Conservation (phyloP, 139 green algal genomes). For the Raphidocelis subcapitata region DNA sequence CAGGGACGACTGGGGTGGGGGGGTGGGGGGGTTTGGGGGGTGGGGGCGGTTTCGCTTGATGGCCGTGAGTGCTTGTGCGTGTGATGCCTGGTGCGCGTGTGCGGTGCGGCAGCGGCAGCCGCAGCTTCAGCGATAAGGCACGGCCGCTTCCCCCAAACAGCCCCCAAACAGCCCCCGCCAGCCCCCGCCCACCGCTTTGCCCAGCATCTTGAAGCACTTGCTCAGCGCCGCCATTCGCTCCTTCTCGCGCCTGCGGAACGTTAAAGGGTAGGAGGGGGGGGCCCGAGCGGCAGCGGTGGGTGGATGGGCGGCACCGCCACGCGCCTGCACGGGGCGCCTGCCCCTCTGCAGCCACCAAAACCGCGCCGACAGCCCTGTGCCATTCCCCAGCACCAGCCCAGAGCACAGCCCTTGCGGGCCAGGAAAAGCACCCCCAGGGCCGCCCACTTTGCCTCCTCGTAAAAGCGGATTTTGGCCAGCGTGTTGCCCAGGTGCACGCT, state of each 20-base stretch:
- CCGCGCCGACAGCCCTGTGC: no score
- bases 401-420: neutral
- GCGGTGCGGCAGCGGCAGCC: no score
- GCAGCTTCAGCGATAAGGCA: no score
- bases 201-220: conserved; percentile 53
- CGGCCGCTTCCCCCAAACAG: no score
- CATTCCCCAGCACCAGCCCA: no score
- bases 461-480: conserved; percentile 55
- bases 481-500: conserved; percentile 66
- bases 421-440: neutral
- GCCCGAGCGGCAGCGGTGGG: no score
- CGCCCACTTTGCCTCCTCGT: conserved; percentile 51
- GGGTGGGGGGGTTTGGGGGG: neutral
- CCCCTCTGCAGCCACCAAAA: no score
- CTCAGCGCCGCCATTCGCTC: conserved; percentile 48
- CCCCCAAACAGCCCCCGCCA: no score
- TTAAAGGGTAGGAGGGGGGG: neutral
- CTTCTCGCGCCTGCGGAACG: conserved; percentile 46
- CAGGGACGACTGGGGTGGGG: conserved; percentile 6
- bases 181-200: conserved; percentile 32
- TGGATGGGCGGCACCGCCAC: no score
- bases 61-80: neutral
- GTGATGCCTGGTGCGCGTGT: no score
- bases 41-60: neutral
- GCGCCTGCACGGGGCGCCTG: no score